Conservation (phyloP, 805 yeast species). For the Candida tallmaniae region DNA sequence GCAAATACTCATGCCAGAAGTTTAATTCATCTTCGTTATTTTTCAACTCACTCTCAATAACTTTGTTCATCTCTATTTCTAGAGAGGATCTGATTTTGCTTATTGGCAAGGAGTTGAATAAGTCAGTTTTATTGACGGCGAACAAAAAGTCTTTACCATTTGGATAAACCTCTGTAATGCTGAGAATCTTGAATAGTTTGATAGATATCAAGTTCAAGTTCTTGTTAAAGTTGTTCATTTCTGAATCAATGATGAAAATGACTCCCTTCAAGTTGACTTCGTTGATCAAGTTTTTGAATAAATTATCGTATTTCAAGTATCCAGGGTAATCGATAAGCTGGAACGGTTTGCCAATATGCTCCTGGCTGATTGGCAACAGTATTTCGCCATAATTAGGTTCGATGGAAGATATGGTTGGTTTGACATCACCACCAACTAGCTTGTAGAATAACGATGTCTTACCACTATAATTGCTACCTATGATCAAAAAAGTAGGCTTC, state of each 20-base stretch:
- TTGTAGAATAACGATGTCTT: slow-evolving; percentile 55
- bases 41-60: slow-evolving; percentile 43
- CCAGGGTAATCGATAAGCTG: slow-evolving; percentile 84
- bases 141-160: slow-evolving; percentile 71
- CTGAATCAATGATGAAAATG: slow-evolving; percentile 72
- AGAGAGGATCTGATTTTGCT: slow-evolving; percentile 53
- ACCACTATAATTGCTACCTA: slow-evolving; percentile 64
- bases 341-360: slow-evolving; percentile 32
- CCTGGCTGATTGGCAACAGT: slow-evolving; percentile 30
- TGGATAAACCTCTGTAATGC: slow-evolving; percentile 57
- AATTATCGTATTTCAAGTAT: slow-evolving; percentile 65
- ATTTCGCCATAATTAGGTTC: slow-evolving; percentile 30
- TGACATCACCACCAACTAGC: slow-evolving; percentile 13
- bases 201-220: slow-evolving; percentile 43
- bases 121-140: slow-evolving; percentile 82
- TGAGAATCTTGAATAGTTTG: slow-evolving; percentile 55
- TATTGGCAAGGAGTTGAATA: slow-evolving; percentile 76
- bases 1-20: slow-evolving; percentile 37
- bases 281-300: slow-evolving; percentile 47
- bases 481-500: slow-evolving; percentile 55
- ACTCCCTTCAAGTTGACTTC: slow-evolving; percentile 55
- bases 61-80: slow-evolving; percentile 58
- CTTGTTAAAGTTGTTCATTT: slow-evolving; percentile 43
- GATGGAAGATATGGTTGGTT: slow-evolving; percentile 33
- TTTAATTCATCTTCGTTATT: slow-evolving; percentile 36